These are phyloP conservation scores for Wickerhamomyces chaumierensis DNA, from an alignment of 805 yeast genomes.

Conservation along the genomic window DNA sequence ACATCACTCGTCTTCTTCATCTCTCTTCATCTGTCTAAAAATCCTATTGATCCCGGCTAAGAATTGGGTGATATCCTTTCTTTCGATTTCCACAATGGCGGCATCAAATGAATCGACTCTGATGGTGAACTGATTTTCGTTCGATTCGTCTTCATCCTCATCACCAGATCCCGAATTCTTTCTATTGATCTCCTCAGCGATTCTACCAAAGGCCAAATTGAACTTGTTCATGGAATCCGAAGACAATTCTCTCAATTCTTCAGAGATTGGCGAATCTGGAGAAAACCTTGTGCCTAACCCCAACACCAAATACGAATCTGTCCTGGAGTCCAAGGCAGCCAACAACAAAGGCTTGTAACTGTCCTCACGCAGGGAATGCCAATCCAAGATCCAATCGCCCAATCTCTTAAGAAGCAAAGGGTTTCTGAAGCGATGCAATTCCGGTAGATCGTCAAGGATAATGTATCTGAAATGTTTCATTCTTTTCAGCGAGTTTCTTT, in stretches of 20 bases:
- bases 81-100: background rate
- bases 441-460: slow-evolving; percentile 84
- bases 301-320: slow-evolving; percentile 75
- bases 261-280: background rate
- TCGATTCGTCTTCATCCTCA: background rate
- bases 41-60: background rate
- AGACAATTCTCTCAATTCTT: background rate
- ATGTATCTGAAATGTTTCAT: slow-evolving; percentile 74
- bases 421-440: slow-evolving; percentile 64
- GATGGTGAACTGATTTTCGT: background rate
- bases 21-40: background rate
- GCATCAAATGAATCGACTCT: background rate
- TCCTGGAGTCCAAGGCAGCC: slow-evolving; percentile 64
- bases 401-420: slow-evolving; percentile 77
- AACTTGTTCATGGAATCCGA: background rate
- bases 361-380: slow-evolving; percentile 67
- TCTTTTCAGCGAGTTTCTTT: slow-evolving; percentile 69
- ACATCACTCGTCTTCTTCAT: background rate
- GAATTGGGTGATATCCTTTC: background rate
- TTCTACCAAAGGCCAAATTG: background rate
- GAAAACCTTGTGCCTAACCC: slow-evolving; percentile 75
- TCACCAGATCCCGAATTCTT: background rate
- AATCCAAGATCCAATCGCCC: slow-evolving; percentile 87
- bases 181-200: background rate
- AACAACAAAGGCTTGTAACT: slow-evolving; percentile 70